These are phyloP conservation scores for Populus hybrid DNA, from an alignment of 441 rosid species.

Conservation along the genomic window DNA sequence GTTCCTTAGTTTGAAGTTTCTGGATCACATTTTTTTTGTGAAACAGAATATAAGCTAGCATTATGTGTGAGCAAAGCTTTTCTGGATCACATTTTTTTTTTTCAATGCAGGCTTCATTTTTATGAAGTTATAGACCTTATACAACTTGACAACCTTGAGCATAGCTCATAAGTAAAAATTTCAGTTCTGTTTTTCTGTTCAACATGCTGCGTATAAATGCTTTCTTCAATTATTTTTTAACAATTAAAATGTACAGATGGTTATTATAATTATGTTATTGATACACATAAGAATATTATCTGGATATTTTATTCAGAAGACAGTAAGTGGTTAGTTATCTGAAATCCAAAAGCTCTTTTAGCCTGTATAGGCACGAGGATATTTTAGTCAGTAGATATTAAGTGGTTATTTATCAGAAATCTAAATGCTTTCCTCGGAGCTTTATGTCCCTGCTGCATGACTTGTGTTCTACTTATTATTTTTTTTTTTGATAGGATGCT, in stretches of 20 bases:
- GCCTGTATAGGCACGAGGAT: not conserved
- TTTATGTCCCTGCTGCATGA: conserved; percentile 1
- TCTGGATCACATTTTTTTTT: not conserved
- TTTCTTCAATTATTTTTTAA: not conserved
- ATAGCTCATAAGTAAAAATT: not conserved
- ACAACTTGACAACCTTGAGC: not conserved
- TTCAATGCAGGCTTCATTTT: not conserved
- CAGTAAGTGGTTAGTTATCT: not conserved
- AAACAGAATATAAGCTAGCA: not conserved
- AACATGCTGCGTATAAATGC: not conserved
- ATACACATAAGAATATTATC: not conserved
- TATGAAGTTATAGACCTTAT: not conserved
- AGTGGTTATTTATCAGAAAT: not conserved
- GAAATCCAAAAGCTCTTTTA: not conserved
- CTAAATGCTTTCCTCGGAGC: not conserved
- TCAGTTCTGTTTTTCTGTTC: not conserved
- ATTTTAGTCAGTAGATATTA: not conserved
- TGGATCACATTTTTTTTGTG: not conserved
- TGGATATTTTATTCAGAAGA: not conserved
- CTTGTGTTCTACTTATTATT: not conserved
- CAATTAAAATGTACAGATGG: not conserved
- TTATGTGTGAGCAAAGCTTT: not conserved
- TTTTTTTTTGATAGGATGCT: conserved; percentile 56
- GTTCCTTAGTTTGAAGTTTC: not conserved
- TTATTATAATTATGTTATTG: not conserved